Evolutionary conservation across 2,329 filamentous ascomycete species (phyloP).

Genomic region (Ceratocystis lukuohia): DNA sequence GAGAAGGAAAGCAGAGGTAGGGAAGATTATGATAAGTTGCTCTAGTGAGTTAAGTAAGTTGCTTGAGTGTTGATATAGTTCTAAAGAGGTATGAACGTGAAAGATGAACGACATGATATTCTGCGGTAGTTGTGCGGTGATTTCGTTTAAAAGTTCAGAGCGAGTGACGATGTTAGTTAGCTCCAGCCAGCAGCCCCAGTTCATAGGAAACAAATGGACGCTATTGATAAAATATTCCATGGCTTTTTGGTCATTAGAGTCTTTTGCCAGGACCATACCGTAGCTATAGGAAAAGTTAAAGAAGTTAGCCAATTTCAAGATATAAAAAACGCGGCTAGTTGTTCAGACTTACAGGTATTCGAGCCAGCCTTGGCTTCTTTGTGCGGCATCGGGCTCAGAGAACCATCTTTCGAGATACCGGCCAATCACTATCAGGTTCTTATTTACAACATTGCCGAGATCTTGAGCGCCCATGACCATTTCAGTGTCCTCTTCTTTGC

Average conservation of each 20-base stretch:
- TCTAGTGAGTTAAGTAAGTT: constrained; percentile 61
- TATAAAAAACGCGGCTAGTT: background rate
- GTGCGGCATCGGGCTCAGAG: constrained; percentile 47
- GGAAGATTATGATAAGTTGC: constrained; percentile 73
- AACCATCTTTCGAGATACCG: constrained; percentile 74
- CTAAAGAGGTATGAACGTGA: constrained; percentile 77
- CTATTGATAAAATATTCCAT: constrained; percentile 78
- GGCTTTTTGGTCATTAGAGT: constrained; percentile 77
- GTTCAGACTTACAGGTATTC: constrained; percentile 52
- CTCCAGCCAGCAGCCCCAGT: constrained; percentile 96
- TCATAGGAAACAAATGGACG: constrained; percentile 81
- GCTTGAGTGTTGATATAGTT: constrained; percentile 75
- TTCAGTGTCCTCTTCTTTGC: constrained; percentile 90
- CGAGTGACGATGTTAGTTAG: constrained; percentile 67
- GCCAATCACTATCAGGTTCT: constrained; percentile 64
- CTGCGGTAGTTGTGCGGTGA: constrained; percentile 61
- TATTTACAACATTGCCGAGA: constrained; percentile 69
- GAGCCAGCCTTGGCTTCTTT: constrained; percentile 74
- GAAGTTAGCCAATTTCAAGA: background rate
- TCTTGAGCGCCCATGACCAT: constrained; percentile 94
- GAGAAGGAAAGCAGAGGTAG: constrained; percentile 73
- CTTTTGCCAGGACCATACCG: constrained; percentile 76
- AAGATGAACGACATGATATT: constrained; percentile 93
- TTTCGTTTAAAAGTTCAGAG: constrained; percentile 67
- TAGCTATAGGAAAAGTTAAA: constrained; percentile 39